Base-by-base conservation (phyloP, 2,329 filamentous ascomycete species). In the Arthroderma uncinatum region DNA sequence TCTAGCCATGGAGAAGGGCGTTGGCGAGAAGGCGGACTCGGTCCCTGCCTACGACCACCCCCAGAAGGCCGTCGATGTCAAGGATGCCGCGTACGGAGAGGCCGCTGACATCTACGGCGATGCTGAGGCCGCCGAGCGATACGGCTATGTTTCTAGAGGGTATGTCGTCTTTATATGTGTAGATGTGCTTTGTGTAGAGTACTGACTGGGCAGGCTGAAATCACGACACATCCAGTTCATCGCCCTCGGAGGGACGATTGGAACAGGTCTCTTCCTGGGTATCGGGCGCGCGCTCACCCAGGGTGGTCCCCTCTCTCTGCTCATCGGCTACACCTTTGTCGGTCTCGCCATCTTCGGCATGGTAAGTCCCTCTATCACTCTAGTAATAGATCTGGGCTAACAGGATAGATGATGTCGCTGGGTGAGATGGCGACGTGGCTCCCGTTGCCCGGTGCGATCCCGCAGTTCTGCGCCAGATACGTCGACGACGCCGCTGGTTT, bases 191-290 rank as follows among this genome's bases (percentile, higher is more conserved):
- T 7, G 21, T 39, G 34, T 40, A 21, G 33, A n/a, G n/a, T n/a
- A n/a, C 10, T 50, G 42, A 48, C 30, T 10, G 28, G 21, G 16
- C 40, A 63, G 71, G 53, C 68, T 77, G 57, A 78, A 78, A 65
- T 78, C 77, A 37, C 74, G 79, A 61, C 79, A 82, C 65, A 79
- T 82, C 54, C 73, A 81, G 60, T 80, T 82, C 64, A 83, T 84
- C 63, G 80, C 80, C 12, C 73, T 83, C 12, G 79, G 79, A 56
- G 79, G 80, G 58, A 80, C 79, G 3, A 82, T 82, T 58, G 76
- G 77, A 40, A 80, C 78, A 2, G 79, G 79, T 59, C 67, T 81
- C 0, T 81, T 82, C 65, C 71, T 82, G 8, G 76, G 77, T 50
- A 76, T 78, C 1, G 80, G 79, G 39, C 71, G 74, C 59, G 76